A percentile compares a stretch with the other conserved stretches of the same genome.
phyloP scores from a whole-genome alignment of 2,329 filamentous ascomycete genomes.

The Pezicula radicicola region DNA sequence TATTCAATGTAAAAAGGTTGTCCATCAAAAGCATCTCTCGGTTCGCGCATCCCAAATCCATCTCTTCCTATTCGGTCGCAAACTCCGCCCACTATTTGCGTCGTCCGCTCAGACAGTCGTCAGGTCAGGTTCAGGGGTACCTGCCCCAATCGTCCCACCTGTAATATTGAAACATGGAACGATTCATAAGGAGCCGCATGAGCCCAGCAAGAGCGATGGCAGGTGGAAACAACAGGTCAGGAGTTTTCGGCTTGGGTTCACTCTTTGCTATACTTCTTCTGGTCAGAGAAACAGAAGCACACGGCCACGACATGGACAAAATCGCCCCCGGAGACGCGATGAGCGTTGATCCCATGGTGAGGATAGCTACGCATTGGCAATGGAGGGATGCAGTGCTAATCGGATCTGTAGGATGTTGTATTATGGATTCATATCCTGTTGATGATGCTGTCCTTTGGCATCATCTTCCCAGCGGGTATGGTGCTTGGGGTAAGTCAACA shows the following conservation, averaged over 20 bases:
- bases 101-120: too few species aligned
- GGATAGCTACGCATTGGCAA: background rate
- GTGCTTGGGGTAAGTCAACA: constrained; percentile 72
- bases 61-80: too few species aligned
- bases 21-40: too few species aligned
- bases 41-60: too few species aligned
- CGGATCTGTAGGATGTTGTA: constrained; percentile 60
- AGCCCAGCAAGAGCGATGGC: background rate
- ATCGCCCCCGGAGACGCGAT: constrained; percentile 68
- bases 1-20: too few species aligned
- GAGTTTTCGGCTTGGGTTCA: background rate
- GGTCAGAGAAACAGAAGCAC: constrained; percentile 17
- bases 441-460: constrained; percentile 82
- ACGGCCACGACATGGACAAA: constrained; percentile 44
- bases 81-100: too few species aligned
- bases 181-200: background rate
- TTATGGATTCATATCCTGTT: constrained; percentile 94
- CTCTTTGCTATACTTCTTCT: constrained; percentile 8
- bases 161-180: constrained; percentile 4
- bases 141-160: background rate
- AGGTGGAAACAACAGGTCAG: background rate
- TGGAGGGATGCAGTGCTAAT: constrained; percentile 28
- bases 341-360: constrained; percentile 70
- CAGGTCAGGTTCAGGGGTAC: too few species aligned
- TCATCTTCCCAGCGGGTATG: constrained; percentile 94